Conservation (phyloP, 805 yeast genomes). For the Cyberlindnera xishuangbannaensis region DNA sequence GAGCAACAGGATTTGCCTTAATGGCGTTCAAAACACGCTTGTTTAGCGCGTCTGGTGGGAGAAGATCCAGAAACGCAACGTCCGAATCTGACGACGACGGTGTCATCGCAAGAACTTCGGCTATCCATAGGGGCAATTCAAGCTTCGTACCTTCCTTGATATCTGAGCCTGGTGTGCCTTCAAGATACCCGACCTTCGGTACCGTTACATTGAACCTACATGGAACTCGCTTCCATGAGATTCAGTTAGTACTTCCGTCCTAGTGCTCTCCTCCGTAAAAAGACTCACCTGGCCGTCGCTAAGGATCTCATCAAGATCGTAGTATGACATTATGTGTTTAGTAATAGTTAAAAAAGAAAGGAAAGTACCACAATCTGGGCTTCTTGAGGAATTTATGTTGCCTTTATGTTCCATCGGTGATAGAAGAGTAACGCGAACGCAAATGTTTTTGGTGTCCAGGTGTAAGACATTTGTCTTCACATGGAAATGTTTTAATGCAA, state of each 20-base stretch:
- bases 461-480: too few species aligned
- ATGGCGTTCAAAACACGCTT: conserved; percentile 72
- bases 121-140: conserved; percentile 87
- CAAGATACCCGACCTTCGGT: conserved; percentile 85
- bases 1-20: conserved; percentile 57
- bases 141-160: conserved; percentile 55
- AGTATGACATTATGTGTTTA: conserved; percentile 34
- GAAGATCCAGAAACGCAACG: conserved; percentile 55
- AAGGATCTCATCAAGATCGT: conserved; percentile 71
- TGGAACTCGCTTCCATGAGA: conserved; percentile 52
- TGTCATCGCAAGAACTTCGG: conserved; percentile 62
- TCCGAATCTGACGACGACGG: conserved; percentile 27
- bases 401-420: too few species aligned
- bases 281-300: conserved; percentile 53
- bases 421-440: too few species aligned
- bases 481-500: too few species aligned
- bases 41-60: conserved; percentile 66
- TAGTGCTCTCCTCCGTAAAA: background rate
- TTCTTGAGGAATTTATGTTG: too few species aligned
- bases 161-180: conserved; percentile 64
- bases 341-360: too few species aligned
- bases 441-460: too few species aligned
- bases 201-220: conserved; percentile 71
- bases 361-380: too few species aligned
- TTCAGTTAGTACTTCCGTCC: conserved; percentile 1